Evolutionary conservation across 2,329 filamentous ascomycete species (phyloP).

Genomic region (Monilinia polystroma): DNA sequence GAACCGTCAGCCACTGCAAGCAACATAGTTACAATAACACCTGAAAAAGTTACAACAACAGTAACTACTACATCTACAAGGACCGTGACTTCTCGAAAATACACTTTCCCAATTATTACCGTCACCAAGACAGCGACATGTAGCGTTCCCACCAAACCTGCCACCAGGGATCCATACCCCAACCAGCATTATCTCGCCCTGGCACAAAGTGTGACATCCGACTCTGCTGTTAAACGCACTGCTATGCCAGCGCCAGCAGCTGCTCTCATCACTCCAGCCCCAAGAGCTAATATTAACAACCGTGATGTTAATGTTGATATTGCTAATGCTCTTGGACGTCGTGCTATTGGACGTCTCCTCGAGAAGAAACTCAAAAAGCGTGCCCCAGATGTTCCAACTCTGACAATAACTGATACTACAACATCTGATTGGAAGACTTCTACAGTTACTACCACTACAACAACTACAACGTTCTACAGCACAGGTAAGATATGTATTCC

Average conservation of each 20-base stretch:
- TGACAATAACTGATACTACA: conserved; percentile 16
- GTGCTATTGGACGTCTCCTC: conserved; percentile 13
- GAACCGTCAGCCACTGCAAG: conserved; percentile 11
- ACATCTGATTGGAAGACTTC: conserved; percentile 21
- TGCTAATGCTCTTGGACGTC: conserved; percentile 19
- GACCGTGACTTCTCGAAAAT: conserved; percentile 15
- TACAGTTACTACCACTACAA: conserved; percentile 14
- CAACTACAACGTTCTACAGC: conserved; percentile 18
- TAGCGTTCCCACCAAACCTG: conserved; percentile 1
- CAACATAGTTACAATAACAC: conserved; percentile 15
- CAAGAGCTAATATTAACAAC: not conserved
- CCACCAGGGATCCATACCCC: conserved; percentile 10
- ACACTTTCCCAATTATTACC: conserved; percentile 11
- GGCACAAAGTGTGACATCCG: conserved; percentile 18
- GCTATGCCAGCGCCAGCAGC: not conserved
- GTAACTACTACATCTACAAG: conserved; percentile 6
- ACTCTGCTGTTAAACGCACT: not conserved
- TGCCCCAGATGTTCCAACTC: conserved; percentile 21
- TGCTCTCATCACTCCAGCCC: conserved; percentile 13
- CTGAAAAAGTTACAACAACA: conserved; percentile 1
- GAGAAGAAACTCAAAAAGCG: conserved; percentile 21
- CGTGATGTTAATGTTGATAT: conserved; percentile 15
- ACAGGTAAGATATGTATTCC: conserved; percentile 9
- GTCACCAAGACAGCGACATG: conserved; percentile 18
- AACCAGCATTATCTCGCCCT: conserved; percentile 11